Conservation (phyloP, 176 grass and related monocot species). For the maize (Zea mays) region DNA sequence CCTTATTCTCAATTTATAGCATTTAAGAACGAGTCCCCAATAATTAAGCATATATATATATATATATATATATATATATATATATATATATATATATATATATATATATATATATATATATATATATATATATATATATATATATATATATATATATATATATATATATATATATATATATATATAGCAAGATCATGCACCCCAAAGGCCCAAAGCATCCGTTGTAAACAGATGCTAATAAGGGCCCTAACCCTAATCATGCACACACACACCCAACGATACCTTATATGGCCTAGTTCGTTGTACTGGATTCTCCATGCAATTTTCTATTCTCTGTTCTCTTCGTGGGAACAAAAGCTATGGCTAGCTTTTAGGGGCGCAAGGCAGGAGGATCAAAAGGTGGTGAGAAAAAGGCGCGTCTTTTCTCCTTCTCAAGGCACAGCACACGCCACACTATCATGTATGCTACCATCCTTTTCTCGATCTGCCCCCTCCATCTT, state of each 20-base stretch:
- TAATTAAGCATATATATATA: no score
- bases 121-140: no score
- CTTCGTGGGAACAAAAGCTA: slow-evolving; percentile 38
- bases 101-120: no score
- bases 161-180: no score
- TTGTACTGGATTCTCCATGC: background rate
- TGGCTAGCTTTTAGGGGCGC: slow-evolving; percentile 28
- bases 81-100: no score
- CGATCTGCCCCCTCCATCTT: slow-evolving; percentile 16
- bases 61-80: no score
- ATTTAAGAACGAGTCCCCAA: no score
- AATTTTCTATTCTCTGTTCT: slow-evolving; percentile 12
- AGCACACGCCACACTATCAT: background rate
- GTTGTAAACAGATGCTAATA: background rate
- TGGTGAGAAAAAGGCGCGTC: background rate
- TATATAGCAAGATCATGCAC: no score
- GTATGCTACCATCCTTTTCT: slow-evolving; percentile 1
- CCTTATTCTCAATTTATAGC: no score
- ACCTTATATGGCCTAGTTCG: slow-evolving; percentile 4
- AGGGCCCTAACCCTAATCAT: slow-evolving; percentile 6
- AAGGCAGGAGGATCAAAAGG: slow-evolving; percentile 26
- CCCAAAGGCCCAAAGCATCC: background rate
- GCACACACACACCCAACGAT: background rate
- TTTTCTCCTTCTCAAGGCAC: slow-evolving; percentile 37
- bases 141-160: no score